Base-by-base conservation (phyloP, 2,329 filamentous ascomycete species). In the Capronia coronata region DNA sequence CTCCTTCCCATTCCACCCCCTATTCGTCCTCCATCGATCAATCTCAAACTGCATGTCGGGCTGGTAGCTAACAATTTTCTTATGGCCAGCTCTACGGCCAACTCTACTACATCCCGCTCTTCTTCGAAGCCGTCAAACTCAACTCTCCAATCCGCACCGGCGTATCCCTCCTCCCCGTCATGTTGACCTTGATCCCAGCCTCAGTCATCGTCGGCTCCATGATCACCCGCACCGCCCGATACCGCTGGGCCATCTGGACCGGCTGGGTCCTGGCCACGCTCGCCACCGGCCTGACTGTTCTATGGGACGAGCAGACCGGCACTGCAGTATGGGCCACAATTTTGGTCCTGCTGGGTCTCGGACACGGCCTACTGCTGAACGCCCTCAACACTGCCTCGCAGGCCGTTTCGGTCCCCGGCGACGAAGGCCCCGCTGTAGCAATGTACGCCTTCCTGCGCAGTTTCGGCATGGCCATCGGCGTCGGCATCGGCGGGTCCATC, bases 391-490 rank as follows among this genome's bases (percentile, higher is more conserved):
- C 69, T 19, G 66, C 59, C 14, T 63, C 67, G 1, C 70, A 72
- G 43, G 68, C 65, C 13, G 62, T 68, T 29, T 62, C 65, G 3
- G 58, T 58, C 35, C 49, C 59, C 0, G 62, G 65, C 34, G 62
- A 70, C 37, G 56, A 55, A 19, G 51, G 52, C 10, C 61, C 64
- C 29, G 66, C 71, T 1, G 61, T 61, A 21, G 62, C 60, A 25
- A 69, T 67, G 67, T 71, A 67, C 52, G 63, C 60, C 1, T 67
- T 68, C 54, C 61, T 67, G 10, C 64, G 64, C 18, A 67, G 64
- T 4, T 63, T 73, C 48, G 72, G 73, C 1, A 71, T 72, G 71
- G 66, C 67, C 9, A 51, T 71, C 19, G 72, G 72, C 8, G 64
- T 75, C 3, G 68, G 69, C 14, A 55, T 69, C 7, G 64, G 66